phyloP scores from a whole-genome alignment of 495 filamentous ascomycete species.

The Penicillium soppii region DNA sequence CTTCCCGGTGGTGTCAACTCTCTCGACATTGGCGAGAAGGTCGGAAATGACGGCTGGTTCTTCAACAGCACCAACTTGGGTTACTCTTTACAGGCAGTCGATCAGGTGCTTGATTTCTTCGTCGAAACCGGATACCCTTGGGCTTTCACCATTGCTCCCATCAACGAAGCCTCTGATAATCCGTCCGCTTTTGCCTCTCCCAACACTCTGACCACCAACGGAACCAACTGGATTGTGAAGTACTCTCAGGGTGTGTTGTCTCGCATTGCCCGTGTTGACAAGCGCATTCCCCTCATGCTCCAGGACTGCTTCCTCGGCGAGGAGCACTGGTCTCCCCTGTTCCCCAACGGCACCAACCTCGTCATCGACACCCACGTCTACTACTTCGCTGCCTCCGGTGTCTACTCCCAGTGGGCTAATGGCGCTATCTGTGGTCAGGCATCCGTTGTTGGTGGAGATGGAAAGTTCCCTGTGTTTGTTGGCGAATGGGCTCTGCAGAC shows the following conservation, averaged over 20 bases:
- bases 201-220: conserved; percentile 9
- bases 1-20: conserved; percentile 25
- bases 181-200: conserved; percentile 1
- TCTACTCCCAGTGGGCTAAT: conserved; percentile 17
- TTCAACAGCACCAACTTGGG: conserved; percentile 20
- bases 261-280: conserved; percentile 8
- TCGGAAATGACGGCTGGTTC: conserved; percentile 22
- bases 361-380: conserved; percentile 17
- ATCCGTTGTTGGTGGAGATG: conserved; percentile 12
- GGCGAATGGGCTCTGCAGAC: conserved; percentile 18
- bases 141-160: conserved; percentile 17
- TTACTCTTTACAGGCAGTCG: conserved; percentile 21
- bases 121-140: conserved; percentile 16
- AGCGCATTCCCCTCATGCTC: conserved; percentile 11
- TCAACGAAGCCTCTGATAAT: conserved; percentile 18
- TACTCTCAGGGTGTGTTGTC: conserved; percentile 6
- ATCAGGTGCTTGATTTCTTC: conserved; percentile 18
- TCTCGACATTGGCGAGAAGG: conserved; percentile 21
- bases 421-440: conserved; percentile 15
- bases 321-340: conserved; percentile 14
- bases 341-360: conserved; percentile 8
- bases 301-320: conserved; percentile 15
- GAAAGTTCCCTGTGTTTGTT: conserved; percentile 16
- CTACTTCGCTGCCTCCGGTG: conserved; percentile 15
- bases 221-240: conserved; percentile 13